Conservation (phyloP, 352 stramenopile species). For the Globisporangium nunn region DNA sequence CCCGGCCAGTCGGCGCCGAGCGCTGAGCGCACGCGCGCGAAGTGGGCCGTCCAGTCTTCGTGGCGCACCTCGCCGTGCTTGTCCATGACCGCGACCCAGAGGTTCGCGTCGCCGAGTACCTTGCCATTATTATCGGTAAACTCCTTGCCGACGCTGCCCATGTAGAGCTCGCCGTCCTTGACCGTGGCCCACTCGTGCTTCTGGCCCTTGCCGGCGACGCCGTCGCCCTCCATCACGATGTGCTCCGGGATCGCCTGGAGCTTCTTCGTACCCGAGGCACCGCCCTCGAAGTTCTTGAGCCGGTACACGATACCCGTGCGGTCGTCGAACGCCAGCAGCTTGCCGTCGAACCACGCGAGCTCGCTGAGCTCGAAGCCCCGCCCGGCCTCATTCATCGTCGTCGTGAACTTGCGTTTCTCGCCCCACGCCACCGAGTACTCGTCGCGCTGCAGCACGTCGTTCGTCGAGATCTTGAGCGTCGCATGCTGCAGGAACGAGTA, state of each 20-base stretch:
- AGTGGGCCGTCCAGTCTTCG: conserved; percentile 93
- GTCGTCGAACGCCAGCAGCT: conserved; percentile 96
- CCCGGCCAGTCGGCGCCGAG: conserved; percentile 87
- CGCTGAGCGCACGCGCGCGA: conserved; percentile 89
- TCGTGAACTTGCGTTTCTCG: conserved; percentile 69
- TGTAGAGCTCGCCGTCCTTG: conserved; percentile 96
- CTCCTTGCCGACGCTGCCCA: conserved; percentile 95
- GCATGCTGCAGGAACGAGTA: conserved; percentile 89
- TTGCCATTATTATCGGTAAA: conserved; percentile 89
- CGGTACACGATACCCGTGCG: conserved; percentile 98
- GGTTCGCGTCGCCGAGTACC: conserved; percentile 94
- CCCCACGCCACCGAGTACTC: conserved; percentile 59
- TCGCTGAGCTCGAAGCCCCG: conserved; percentile 95
- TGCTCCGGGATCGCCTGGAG: conserved; percentile 90
- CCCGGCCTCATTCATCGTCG: conserved; percentile 91
- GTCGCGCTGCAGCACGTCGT: conserved; percentile 28
- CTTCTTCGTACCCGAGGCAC: conserved; percentile 22
- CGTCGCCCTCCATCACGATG: conserved; percentile 97
- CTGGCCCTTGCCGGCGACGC: conserved; percentile 95
- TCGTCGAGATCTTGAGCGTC: conserved; percentile 67
- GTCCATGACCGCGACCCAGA: conserved; percentile 94
- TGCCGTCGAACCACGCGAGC: conserved; percentile 83
- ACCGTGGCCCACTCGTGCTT: conserved; percentile 99
- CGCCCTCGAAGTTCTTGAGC: conserved; percentile 83
- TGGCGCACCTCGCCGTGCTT: conserved; percentile 69